Evolutionary conservation across 192 early-diverging fungal genomes (phyloP).

Genomic region (Coemansia sp.): DNA sequence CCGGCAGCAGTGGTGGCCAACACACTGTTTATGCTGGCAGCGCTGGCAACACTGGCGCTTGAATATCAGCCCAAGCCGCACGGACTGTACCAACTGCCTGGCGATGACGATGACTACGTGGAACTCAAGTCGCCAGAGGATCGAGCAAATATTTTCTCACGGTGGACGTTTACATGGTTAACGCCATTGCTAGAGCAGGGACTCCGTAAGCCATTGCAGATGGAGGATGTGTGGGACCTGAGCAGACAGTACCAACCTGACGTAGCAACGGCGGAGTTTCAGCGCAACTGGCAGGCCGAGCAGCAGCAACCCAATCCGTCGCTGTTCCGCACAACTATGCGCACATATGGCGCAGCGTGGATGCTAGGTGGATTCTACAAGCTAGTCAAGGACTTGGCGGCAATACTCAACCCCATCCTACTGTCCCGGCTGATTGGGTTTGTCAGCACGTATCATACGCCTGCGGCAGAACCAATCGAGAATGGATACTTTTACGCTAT

Average conservation of each 20-base stretch:
- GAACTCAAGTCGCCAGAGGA: conserved; percentile 8
- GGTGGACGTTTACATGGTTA: conserved; percentile 80
- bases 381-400: conserved; percentile 63
- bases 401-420: conserved; percentile 76
- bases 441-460: conserved; percentile 14
- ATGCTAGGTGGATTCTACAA: conserved; percentile 72
- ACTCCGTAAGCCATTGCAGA: conserved; percentile 59
- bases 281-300: conserved; percentile 12
- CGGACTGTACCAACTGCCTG: conserved; percentile 14
- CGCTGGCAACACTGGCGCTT: conserved; percentile 20
- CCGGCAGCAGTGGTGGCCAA: conserved; percentile 10
- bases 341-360: conserved; percentile 42
- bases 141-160: conserved; percentile 14
- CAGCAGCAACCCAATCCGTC: conserved; percentile 18
- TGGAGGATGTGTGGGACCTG: background rate
- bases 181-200: conserved; percentile 75
- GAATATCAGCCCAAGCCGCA: conserved; percentile 36
- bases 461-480: conserved; percentile 6
- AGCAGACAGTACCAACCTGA: conserved; percentile 4
- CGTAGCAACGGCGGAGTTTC: conserved; percentile 10
- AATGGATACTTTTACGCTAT: conserved; percentile 26
- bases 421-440: conserved; percentile 21
- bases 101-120: conserved; percentile 9
- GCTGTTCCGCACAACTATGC: background rate
- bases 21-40: conserved; percentile 11